phyloP scores from a whole-genome alignment of 768 basidiomycete genomes.

The Pleurotus pulmonarius region DNA sequence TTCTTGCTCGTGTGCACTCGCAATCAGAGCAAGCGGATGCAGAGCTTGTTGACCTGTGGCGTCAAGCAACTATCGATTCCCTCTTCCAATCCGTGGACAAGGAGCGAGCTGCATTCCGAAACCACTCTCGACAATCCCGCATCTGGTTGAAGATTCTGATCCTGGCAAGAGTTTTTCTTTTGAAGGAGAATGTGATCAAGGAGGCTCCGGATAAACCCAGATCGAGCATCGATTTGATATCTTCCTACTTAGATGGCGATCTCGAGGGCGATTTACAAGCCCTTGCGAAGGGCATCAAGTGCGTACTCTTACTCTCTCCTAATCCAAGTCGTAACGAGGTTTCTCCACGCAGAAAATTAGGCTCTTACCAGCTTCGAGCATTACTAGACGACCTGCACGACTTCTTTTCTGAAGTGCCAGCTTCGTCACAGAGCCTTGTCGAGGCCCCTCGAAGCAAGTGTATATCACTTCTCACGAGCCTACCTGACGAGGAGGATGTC shows the following conservation, averaged over 20 bases:
- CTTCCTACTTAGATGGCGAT: conserved; percentile 40
- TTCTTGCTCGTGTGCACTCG: conserved; percentile 31
- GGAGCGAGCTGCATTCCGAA: conserved; percentile 33
- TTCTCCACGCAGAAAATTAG: conserved; percentile 33
- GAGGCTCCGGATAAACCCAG: conserved; percentile 25
- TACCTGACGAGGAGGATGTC: conserved; percentile 15
- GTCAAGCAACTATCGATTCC: conserved; percentile 19
- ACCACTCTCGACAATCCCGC: conserved; percentile 29
- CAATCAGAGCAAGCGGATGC: conserved; percentile 2
- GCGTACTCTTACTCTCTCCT: conserved; percentile 13
- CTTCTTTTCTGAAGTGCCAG: conserved; percentile 32
- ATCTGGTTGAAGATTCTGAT: conserved; percentile 46
- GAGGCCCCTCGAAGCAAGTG: conserved; percentile 15
- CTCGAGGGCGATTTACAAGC: conserved; percentile 38
- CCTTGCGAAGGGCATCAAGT: conserved; percentile 49
- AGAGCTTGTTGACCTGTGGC: conserved; percentile 19
- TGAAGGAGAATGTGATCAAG: conserved; percentile 37
- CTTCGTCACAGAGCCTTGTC: conserved; percentile 29
- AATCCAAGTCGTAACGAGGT: not conserved
- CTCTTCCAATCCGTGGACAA: conserved; percentile 31
- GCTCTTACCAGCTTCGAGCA: conserved; percentile 22
- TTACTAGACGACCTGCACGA: conserved; percentile 38
- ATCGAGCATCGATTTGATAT: conserved; percentile 36
- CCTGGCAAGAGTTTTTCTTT: conserved; percentile 40
- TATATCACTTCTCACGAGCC: conserved; percentile 6